phyloP scores from a whole-genome alignment of 108 stramenopile genomes.

The Fistulifera pelliculosa region DNA sequence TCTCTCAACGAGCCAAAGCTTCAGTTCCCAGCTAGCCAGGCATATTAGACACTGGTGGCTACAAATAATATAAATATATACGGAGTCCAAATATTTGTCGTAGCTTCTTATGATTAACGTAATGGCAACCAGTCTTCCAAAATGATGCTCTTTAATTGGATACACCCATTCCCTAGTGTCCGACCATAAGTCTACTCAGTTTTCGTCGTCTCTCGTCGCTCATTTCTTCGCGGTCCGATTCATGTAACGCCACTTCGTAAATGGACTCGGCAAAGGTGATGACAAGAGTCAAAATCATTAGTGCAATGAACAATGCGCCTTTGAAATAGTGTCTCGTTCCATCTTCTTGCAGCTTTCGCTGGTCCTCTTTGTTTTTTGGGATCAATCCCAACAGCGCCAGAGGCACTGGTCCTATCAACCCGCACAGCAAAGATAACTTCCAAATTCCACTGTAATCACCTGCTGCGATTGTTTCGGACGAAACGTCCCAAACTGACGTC shows the following conservation, averaged over 20 bases:
- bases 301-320: slow-evolving; percentile 20
- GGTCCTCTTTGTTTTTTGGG: slow-evolving; percentile 29
- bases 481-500: slow-evolving; percentile 67
- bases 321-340: slow-evolving; percentile 13
- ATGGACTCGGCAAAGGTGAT: slow-evolving; percentile 26
- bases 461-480: slow-evolving; percentile 47
- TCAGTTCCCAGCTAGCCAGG: too few relatives aligned
- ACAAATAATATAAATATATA: too few relatives aligned
- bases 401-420: slow-evolving; percentile 12
- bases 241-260: slow-evolving; percentile 18
- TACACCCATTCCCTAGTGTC: too few relatives aligned
- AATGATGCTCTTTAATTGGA: too few relatives aligned
- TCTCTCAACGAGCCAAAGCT: too few relatives aligned
- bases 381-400: slow-evolving; percentile 23
- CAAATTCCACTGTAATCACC: slow-evolving; percentile 52
- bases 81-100: too few relatives aligned
- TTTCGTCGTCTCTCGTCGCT: too few relatives aligned
- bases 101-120: too few relatives aligned
- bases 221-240: slow-evolving; percentile 1
- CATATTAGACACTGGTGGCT: too few relatives aligned
- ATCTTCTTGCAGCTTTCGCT: slow-evolving; percentile 23
- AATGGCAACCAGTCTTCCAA: too few relatives aligned
- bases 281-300: slow-evolving; percentile 24
- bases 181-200: too few relatives aligned
- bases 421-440: slow-evolving; percentile 32